Evolutionary conservation across 2,329 filamentous ascomycete species (phyloP).

Genomic region (Fusarium albidum): DNA sequence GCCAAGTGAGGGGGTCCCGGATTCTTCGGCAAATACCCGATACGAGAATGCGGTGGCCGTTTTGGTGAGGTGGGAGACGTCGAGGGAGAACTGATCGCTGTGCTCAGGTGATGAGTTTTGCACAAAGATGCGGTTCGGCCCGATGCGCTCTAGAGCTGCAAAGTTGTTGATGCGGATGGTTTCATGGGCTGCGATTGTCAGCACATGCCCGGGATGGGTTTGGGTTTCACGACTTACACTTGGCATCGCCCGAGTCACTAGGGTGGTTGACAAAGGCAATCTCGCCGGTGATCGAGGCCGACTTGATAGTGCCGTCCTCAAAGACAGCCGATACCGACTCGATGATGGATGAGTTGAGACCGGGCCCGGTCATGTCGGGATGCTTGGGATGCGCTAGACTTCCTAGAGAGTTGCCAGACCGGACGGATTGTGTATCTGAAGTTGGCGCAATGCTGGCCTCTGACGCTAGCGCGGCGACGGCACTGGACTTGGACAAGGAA

Average conservation of each 20-base stretch:
- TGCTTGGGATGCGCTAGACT: conserved; percentile 77
- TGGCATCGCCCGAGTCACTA: conserved; percentile 52
- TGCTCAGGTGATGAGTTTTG: conserved; percentile 70
- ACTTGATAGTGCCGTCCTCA: conserved; percentile 74
- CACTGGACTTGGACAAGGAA: conserved; percentile 45
- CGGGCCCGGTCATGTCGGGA: conserved; percentile 79
- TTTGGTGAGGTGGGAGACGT: conserved; percentile 75
- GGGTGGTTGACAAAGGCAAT: conserved; percentile 85
- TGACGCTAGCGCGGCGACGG: conserved; percentile 66
- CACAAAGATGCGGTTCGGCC: conserved; percentile 92
- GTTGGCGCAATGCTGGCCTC: conserved; percentile 65
- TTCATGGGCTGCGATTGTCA: conserved; percentile 58
- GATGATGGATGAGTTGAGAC: conserved; percentile 87
- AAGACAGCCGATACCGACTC: conserved; percentile 91
- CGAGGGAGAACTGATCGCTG: conserved; percentile 81
- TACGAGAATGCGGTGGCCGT: conserved; percentile 92
- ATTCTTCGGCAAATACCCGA: conserved; percentile 76
- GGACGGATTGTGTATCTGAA: conserved; percentile 90
- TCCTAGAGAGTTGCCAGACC: conserved; percentile 83
- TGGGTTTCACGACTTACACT: conserved; percentile 54
- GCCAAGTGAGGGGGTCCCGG: conserved; percentile 52
- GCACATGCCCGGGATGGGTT: background rate
- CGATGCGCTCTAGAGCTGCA: conserved; percentile 85
- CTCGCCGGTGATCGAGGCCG: conserved; percentile 82
- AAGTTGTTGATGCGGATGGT: conserved; percentile 90